A percentile compares a stretch with the other conserved stretches of the same genome.
These are phyloP conservation scores for Emergomyces pasteurianus DNA, from an alignment of 2,329 filamentous ascomycete species.

Conservation along the genomic window DNA sequence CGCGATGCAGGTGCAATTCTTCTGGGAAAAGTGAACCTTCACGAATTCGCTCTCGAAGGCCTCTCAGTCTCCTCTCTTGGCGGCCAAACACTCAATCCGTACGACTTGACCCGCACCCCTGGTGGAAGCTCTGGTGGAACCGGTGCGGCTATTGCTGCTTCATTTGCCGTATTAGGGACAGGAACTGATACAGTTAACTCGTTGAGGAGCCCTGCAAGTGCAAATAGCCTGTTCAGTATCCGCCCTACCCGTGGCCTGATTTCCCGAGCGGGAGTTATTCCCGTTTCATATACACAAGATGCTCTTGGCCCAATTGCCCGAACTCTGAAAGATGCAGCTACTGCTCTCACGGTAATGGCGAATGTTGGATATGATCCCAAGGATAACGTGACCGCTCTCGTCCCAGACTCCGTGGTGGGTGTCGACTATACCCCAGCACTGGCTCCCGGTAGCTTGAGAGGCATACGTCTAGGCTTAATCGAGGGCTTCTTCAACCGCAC, in stretches of 20 bases:
- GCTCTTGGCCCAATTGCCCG: slow-evolving; percentile 43
- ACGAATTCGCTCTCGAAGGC: slow-evolving; percentile 54
- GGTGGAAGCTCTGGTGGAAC: slow-evolving; percentile 54
- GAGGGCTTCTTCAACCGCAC: slow-evolving; percentile 49
- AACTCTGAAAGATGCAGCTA: slow-evolving; percentile 39
- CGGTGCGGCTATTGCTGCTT: slow-evolving; percentile 47
- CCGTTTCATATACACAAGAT: slow-evolving; percentile 47
- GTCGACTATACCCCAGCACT: slow-evolving; percentile 39
- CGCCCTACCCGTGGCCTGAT: slow-evolving; percentile 46
- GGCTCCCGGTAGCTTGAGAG: slow-evolving; percentile 20
- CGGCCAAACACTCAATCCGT: slow-evolving; percentile 55
- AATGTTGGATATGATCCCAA: slow-evolving; percentile 37
- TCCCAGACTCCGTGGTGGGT: slow-evolving; percentile 30
- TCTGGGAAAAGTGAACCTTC: slow-evolving; percentile 49
- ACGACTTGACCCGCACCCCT: slow-evolving; percentile 52
- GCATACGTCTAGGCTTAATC: slow-evolving; percentile 38
- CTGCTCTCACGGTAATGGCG: slow-evolving; percentile 42
- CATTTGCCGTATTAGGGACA: slow-evolving; percentile 46
- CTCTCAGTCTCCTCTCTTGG: slow-evolving; percentile 50
- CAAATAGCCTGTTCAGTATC: slow-evolving; percentile 49
- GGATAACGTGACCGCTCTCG: slow-evolving; percentile 16
- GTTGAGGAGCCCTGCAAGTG: slow-evolving; percentile 48
- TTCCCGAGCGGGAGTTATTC: slow-evolving; percentile 40
- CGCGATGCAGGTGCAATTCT: slow-evolving; percentile 44
- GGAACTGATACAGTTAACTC: slow-evolving; percentile 54